phyloP scores from a whole-genome alignment of 1,284 basidiomycete species.

The Omphalotus olearius region DNA sequence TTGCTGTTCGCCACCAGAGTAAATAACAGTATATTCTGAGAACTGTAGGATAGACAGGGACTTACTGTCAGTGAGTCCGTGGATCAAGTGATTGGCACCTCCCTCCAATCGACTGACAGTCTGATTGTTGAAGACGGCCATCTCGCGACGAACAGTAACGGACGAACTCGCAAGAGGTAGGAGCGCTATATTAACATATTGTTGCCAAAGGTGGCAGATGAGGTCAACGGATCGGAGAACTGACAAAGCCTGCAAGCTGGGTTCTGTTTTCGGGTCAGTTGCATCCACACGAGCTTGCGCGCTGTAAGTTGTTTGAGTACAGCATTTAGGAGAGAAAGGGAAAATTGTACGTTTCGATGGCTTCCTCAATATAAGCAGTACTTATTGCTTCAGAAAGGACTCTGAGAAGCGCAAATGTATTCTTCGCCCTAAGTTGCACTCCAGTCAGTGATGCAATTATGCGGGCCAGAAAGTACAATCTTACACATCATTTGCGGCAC shows the following conservation, averaged over 20 bases:
- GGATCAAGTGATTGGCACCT: slow-evolving; percentile 79
- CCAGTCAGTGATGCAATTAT: not conserved
- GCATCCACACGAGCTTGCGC: slow-evolving; percentile 70
- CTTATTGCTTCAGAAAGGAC: slow-evolving; percentile 89
- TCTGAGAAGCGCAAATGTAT: slow-evolving; percentile 81
- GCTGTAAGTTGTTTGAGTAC: slow-evolving; percentile 35
- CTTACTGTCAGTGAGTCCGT: slow-evolving; percentile 82
- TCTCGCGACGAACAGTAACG: slow-evolving; percentile 88
- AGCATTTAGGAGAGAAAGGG: slow-evolving; percentile 8
- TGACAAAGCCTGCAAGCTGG: slow-evolving; percentile 67
- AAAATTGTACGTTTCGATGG: slow-evolving; percentile 79
- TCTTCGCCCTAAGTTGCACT: slow-evolving; percentile 66
- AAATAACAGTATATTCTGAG: slow-evolving; percentile 5
- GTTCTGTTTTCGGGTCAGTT: slow-evolving; percentile 75
- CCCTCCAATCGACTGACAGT: slow-evolving; percentile 86
- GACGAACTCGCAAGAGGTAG: slow-evolving; percentile 85
- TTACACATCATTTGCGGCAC: slow-evolving; percentile 76
- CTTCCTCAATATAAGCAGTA: slow-evolving; percentile 84
- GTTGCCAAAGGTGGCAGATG: slow-evolving; percentile 95
- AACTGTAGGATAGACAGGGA: slow-evolving; percentile 6
- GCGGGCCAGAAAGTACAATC: slow-evolving; percentile 27
- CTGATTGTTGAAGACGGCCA: slow-evolving; percentile 92
- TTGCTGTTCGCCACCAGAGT: slow-evolving; percentile 37
- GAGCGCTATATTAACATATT: slow-evolving; percentile 90
- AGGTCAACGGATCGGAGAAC: slow-evolving; percentile 81